Percentiles rank a stretch among this genome's conserved stretches.
phyloP scores from a whole-genome alignment of 345 rosid genomes.

The Euphorbia pulcherrima region DNA sequence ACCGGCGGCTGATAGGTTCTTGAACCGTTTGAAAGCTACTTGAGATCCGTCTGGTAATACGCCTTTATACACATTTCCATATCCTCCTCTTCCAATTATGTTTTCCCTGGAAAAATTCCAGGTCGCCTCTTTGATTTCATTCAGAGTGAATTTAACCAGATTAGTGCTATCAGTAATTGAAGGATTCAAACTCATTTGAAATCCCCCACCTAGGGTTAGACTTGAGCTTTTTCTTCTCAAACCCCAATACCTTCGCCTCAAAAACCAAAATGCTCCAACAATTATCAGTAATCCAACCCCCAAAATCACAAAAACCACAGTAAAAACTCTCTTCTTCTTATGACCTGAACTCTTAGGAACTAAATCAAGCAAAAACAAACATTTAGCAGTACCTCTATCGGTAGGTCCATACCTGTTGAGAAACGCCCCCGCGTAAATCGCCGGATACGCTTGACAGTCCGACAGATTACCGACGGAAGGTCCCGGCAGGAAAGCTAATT shows the following conservation, averaged over 20 bases:
- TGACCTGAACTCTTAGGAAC: conserved; percentile 17
- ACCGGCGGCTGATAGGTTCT: conserved; percentile 78
- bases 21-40: conserved; percentile 90
- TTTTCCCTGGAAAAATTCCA: conserved; percentile 62
- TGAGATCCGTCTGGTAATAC: conserved; percentile 57
- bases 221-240: conserved; percentile 30
- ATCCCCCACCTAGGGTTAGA: conserved; percentile 12
- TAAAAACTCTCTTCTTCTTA: conserved; percentile 25
- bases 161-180: conserved; percentile 66
- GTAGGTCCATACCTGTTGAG: conserved; percentile 61
- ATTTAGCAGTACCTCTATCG: conserved; percentile 54
- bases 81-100: conserved; percentile 81
- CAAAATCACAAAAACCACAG: conserved; percentile 29
- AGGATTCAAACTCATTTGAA: conserved; percentile 34
- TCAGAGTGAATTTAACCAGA: conserved; percentile 54
- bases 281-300: conserved; percentile 33
- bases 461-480: conserved; percentile 56
- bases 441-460: conserved; percentile 54
- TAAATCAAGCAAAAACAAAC: conserved; percentile 54
- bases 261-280: conserved; percentile 41
- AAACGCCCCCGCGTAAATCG: conserved; percentile 68
- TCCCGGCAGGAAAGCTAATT: conserved; percentile 43
- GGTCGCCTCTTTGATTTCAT: conserved; percentile 75
- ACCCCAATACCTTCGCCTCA: conserved; percentile 30
- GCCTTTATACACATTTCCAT: conserved; percentile 83